Evolutionary conservation across 371 early-diverging fungal species (phyloP).

Genomic region (Mucor circinelloides): DNA sequence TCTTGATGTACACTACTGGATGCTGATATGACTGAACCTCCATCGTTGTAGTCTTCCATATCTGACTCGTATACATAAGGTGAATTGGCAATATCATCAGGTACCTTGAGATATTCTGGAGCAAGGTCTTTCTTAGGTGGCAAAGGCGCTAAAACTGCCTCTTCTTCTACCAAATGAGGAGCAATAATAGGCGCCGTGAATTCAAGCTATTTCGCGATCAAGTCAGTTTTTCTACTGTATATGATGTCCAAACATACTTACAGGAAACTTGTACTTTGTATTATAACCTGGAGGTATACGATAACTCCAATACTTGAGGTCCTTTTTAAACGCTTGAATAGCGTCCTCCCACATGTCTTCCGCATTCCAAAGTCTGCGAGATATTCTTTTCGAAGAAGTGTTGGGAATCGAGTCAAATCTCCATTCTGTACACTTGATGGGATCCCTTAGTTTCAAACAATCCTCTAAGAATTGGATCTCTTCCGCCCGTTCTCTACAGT

Average conservation of each 20-base stretch:
- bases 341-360: slow-evolving; percentile 32
- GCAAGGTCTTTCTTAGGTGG: not conserved
- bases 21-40: not conserved
- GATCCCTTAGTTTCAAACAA: slow-evolving; percentile 1
- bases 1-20: not conserved
- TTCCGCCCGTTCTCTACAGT: slow-evolving; percentile 15
- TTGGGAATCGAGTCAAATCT: slow-evolving; percentile 31
- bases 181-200: slow-evolving; percentile 10
- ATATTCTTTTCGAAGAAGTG: slow-evolving; percentile 13
- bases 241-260: slow-evolving; percentile 5
- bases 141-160: not conserved
- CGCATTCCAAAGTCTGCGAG: slow-evolving; percentile 3
- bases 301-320: slow-evolving; percentile 33
- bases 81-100: not conserved
- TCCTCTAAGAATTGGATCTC: slow-evolving; percentile 25
- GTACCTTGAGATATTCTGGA: not conserved
- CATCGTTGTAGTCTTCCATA: not conserved
- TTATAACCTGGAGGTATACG: slow-evolving; percentile 36
- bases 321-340: slow-evolving; percentile 24
- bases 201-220: slow-evolving; percentile 4
- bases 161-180: slow-evolving; percentile 8
- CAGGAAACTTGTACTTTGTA: slow-evolving; percentile 7
- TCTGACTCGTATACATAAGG: not conserved
- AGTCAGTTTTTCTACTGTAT: too few relatives aligned
- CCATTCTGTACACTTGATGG: slow-evolving; percentile 26